phyloP scores from a whole-genome alignment of 768 basidiomycete species.

The Chalciporus pseudorubinellus region DNA sequence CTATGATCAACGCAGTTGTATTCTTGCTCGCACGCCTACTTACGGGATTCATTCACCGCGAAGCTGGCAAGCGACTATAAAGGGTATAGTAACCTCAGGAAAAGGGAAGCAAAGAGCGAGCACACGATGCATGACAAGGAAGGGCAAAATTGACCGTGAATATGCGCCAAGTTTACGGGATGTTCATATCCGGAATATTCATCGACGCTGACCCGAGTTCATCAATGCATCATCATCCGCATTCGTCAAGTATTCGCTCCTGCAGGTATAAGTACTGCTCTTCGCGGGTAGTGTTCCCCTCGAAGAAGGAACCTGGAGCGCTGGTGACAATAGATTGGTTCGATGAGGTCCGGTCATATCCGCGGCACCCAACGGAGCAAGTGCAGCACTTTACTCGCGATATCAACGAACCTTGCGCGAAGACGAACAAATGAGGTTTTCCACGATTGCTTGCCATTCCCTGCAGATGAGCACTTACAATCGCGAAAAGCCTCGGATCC shows the following conservation, averaged over 20 bases:
- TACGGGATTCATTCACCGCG: no score
- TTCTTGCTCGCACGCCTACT: no score
- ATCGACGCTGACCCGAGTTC: no score
- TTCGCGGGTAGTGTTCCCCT: neutral
- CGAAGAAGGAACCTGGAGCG: neutral
- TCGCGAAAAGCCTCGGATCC: neutral
- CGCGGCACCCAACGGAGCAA: neutral
- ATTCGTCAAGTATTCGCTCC: neutral
- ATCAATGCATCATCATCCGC: no score
- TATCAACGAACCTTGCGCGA: neutral
- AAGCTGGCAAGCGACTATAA: no score
- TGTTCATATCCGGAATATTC: neutral
- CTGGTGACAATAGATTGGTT: neutral
- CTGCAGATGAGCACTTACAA: neutral
- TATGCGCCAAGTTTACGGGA: neutral
- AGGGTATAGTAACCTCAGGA: no score
- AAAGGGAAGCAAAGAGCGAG: no score
- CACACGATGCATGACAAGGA: no score
- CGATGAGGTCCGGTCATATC: neutral
- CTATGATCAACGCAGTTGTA: no score
- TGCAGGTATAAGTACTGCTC: neutral
- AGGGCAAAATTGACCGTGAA: neutral
- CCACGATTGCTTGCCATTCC: neutral
- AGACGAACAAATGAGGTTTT: neutral
- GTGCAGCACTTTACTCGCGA: neutral